Evolutionary conservation across 2,329 filamentous ascomycete genomes (phyloP), one percentile per base, ranked within the genome.

Genomic region (Ilyonectria robusta): DNA sequence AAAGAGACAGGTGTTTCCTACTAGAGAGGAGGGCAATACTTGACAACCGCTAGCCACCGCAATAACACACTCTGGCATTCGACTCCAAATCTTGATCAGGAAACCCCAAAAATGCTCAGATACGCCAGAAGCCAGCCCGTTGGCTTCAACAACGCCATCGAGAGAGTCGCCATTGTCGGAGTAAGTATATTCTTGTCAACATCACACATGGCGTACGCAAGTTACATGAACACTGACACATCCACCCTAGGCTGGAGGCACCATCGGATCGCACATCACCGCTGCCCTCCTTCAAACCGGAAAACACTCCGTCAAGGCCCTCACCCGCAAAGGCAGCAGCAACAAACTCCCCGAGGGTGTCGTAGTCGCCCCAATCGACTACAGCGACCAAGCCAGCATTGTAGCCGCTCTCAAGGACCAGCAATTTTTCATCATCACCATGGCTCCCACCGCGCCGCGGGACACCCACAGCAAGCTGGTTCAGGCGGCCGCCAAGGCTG

Each of bases 341-440:
- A 79, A 77, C 58, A 78, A 68, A n/a, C 66, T 88, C 2, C 85
- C 87, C 2, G 68, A 78, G 0, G 84, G 85, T 15, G 79, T 88
- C 23, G 73, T 78, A 2, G 69, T 81, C 15, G 80, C 78, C 31
- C 65, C 72, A 4, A 78, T 89, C 31, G 79, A 86, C 72, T 87
- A 87, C 68, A 75, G 79, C 29, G 78, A 85, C 51, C 72, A 80
- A 9, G 53, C 72, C 0, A 80, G 83, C 1, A 72, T 91, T 11
- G 78, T 87, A 2, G 70, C 74, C 0, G 87, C 87, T 2, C 82
- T 91, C 2, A 72, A 78, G 23, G 86, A 81, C 62, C 87, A 90
- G 67, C 82, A 91, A n/a, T 83, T 84, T 11, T 77, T 89, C 4
- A 81, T 88, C 72, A 87, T 89, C 70, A 85, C 86, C 33, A 74